Percentiles rank a stretch among this genome's conserved stretches.
phyloP scores from a whole-genome alignment of 2,329 filamentous ascomycete genomes.

The Aspergillus sp. region DNA sequence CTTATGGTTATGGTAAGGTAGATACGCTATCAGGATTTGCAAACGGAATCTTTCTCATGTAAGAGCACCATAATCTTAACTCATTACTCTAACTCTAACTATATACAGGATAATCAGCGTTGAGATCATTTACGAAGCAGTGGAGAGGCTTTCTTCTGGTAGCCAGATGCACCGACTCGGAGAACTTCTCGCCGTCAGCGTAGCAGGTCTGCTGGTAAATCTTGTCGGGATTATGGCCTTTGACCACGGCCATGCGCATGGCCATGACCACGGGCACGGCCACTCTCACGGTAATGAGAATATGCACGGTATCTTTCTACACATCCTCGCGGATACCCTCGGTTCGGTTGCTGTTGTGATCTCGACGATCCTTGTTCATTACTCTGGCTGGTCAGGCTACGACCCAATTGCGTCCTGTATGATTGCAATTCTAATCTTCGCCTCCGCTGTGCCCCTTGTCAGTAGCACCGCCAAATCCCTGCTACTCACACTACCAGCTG shows the following conservation, averaged over 20 bases:
- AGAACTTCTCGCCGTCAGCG: constrained; percentile 87
- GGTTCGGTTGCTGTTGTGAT: constrained; percentile 93
- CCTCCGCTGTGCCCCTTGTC: constrained; percentile 88
- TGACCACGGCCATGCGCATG: constrained; percentile 62
- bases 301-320: constrained; percentile 96
- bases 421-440: constrained; percentile 90
- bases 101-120: constrained; percentile 79
- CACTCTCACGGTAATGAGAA: constrained; percentile 85
- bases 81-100: constrained; percentile 20
- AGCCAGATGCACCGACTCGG: constrained; percentile 80
- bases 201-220: constrained; percentile 85
- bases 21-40: constrained; percentile 95
- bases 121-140: constrained; percentile 93
- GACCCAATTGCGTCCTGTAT: constrained; percentile 92
- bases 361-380: constrained; percentile 84
- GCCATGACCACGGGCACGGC: constrained; percentile 51
- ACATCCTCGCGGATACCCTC: constrained; percentile 91
- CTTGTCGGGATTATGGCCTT: constrained; percentile 90
- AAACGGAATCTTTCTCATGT: constrained; percentile 94
- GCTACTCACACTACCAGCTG: constrained; percentile 80
- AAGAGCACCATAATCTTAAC: constrained; percentile 36
- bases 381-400: constrained; percentile 89
- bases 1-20: constrained; percentile 95
- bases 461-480: constrained; percentile 81
- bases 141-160: constrained; percentile 83